Conservation (phyloP, 1,284 basidiomycete genomes). For the Leccinum fallax region DNA sequence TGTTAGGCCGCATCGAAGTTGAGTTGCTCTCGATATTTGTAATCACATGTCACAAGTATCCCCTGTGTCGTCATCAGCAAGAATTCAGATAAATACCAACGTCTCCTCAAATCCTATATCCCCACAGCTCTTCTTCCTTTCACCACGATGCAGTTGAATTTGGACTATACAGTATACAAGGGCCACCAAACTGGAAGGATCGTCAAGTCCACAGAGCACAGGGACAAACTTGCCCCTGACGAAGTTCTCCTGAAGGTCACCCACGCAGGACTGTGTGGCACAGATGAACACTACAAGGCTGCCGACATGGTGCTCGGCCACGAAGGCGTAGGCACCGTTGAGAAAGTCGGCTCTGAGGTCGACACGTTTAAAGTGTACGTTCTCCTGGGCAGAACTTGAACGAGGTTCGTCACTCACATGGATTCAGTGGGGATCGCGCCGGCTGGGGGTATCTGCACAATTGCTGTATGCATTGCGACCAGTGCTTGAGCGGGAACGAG, state of each 20-base stretch:
- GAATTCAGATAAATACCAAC: neutral
- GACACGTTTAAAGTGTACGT: constrained; percentile 35
- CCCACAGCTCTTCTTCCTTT: neutral
- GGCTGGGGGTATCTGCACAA: constrained; percentile 35
- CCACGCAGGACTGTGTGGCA: constrained; percentile 49
- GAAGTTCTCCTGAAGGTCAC: constrained; percentile 43
- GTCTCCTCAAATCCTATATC: neutral
- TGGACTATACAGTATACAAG: constrained; percentile 35
- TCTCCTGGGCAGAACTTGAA: too few relatives aligned
- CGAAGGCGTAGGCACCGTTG: constrained; percentile 37
- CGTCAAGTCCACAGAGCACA: constrained; percentile 18
- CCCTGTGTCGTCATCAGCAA: neutral
- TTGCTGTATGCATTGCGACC: constrained; percentile 30
- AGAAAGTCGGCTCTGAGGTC: constrained; percentile 34
- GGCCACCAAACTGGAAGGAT: constrained; percentile 23
- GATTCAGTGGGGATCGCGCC: constrained; percentile 32
- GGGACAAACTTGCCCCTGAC: constrained; percentile 24
- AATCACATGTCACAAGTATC: neutral
- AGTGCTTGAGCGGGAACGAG: constrained; percentile 34
- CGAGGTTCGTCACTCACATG: neutral
- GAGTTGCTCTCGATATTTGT: neutral
- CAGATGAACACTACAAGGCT: constrained; percentile 45
- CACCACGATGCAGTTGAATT: constrained; percentile 19
- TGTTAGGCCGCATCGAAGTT: neutral
- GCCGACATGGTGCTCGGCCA: constrained; percentile 41